Evolutionary conservation across 2,329 filamentous ascomycete species (phyloP), one percentile per base, ranked within the genome.

Genomic region (Pseudogymnoascus pannorum): DNA sequence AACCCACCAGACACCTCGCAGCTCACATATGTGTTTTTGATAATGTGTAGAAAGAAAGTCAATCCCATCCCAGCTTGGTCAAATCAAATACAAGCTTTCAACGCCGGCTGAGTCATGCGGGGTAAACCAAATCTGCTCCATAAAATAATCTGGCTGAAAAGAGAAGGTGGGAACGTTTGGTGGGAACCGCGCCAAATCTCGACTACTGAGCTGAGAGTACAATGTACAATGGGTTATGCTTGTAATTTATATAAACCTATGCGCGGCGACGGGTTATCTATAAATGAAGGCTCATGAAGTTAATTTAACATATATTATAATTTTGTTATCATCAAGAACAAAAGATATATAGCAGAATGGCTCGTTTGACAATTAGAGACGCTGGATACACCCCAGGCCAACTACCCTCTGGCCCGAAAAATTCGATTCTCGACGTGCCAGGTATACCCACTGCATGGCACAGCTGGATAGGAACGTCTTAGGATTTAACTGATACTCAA

Each of bases 401-500:
- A 38, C 57, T 71, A 3, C 64, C 66, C 26, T 24, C 63, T 14
- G 69, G 69, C 14, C 65, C 67, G 3, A 69, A 68, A 62, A 71
- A 71, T 31, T 71, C 69, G 1, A 69, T 71, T 40, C 67, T 71
- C 18, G 68, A 71, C 58, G 67, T 71, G 8, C 64, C 64, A 62
- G 68, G 68, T 66, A 62, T 54, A 26, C 44, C 16, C 20, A 31
- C 4, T 14, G 9, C 58, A 24, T 35, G 40, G 12, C 33, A 44
- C 16, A 9, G 5, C 24, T 24, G 8, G n/a, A 33, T 40, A 20
- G 3, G 51, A 61, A 12, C 16, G 11, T 61, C 33, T 18, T 36
- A 9, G 18, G 22, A 24, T 16, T 20, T 40, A 7, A 40, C 20
- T 38, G 8, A 33, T 33, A 35, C 26, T 31, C 18, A 14, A 24